phyloP scores from a whole-genome alignment of 805 yeast species.

The Sporopachydermia lactativora region DNA sequence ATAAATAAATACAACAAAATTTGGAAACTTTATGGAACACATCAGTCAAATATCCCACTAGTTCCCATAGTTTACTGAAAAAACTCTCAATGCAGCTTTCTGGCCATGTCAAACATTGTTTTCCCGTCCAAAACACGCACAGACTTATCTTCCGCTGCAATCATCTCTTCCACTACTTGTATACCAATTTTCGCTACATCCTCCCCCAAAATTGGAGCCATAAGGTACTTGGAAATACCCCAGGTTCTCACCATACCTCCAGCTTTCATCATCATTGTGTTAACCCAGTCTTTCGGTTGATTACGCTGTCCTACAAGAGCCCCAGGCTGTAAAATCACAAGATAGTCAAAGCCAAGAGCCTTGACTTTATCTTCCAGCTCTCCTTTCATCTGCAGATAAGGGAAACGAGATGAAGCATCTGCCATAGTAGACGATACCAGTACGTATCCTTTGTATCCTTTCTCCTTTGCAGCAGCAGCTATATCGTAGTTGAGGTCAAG shows the following conservation, averaged over 20 bases:
- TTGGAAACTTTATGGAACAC: too few relatives aligned
- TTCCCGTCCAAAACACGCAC: conserved; percentile 10
- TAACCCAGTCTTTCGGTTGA: conserved; percentile 24
- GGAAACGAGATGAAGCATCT: conserved; percentile 34
- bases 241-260: conserved; percentile 23
- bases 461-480: conserved; percentile 60
- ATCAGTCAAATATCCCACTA: too few relatives aligned
- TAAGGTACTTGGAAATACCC: conserved; percentile 16
- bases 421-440: conserved; percentile 62
- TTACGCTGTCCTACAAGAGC: conserved; percentile 50
- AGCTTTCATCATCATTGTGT: conserved; percentile 19
- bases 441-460: conserved; percentile 55
- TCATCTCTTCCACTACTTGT: conserved; percentile 22
- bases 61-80: too few relatives aligned
- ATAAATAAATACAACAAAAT: too few relatives aligned
- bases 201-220: conserved; percentile 43
- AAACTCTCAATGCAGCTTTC: neutral
- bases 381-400: conserved; percentile 61
- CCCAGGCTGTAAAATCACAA: conserved; percentile 73
- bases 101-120: conserved; percentile 9
- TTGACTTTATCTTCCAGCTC: conserved; percentile 55
- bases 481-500: conserved; percentile 53
- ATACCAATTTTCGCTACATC: conserved; percentile 53
- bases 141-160: conserved; percentile 11
- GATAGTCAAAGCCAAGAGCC: conserved; percentile 49